Percentiles rank a stretch among this genome's conserved stretches.
Conservation (phyloP, 1,284 basidiomycete species). For the Stereum hirsutum region DNA sequence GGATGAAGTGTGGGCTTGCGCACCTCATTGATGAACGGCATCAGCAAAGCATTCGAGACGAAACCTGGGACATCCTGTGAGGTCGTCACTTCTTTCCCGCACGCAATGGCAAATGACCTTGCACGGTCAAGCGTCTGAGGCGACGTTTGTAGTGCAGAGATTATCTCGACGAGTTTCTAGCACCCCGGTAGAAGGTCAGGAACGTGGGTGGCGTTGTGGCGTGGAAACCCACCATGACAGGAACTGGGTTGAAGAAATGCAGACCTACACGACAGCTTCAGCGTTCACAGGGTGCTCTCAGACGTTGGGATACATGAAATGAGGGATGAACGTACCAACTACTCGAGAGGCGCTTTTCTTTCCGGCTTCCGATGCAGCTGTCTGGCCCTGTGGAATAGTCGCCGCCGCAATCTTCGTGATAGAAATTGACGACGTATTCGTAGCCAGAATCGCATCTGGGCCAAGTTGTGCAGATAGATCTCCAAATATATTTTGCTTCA, state of each 20-base stretch:
- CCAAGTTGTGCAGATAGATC: conserved; percentile 61
- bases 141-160: conserved; percentile 88
- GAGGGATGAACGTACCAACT: conserved; percentile 43
- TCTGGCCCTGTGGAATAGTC: conserved; percentile 49
- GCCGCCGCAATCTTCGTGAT: conserved; percentile 89
- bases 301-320: conserved; percentile 3
- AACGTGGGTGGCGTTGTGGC: neutral
- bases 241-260: conserved; percentile 96
- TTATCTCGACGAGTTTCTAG: conserved; percentile 90
- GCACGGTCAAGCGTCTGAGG: conserved; percentile 71
- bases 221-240: conserved; percentile 65
- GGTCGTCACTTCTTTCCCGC: conserved; percentile 88
- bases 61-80: conserved; percentile 91
- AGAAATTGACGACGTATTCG: conserved; percentile 92
- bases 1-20: conserved; percentile 7
- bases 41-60: conserved; percentile 79
- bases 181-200: neutral
- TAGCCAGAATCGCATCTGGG: conserved; percentile 77
- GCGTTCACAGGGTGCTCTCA: neutral
- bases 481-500: conserved; percentile 79
- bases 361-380: conserved; percentile 52
- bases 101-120: conserved; percentile 76
- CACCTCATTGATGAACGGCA: conserved; percentile 90
- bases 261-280: conserved; percentile 40
- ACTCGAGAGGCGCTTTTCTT: conserved; percentile 58